Conservation (phyloP, 106 monocot species). For the Posidonia australis region DNA sequence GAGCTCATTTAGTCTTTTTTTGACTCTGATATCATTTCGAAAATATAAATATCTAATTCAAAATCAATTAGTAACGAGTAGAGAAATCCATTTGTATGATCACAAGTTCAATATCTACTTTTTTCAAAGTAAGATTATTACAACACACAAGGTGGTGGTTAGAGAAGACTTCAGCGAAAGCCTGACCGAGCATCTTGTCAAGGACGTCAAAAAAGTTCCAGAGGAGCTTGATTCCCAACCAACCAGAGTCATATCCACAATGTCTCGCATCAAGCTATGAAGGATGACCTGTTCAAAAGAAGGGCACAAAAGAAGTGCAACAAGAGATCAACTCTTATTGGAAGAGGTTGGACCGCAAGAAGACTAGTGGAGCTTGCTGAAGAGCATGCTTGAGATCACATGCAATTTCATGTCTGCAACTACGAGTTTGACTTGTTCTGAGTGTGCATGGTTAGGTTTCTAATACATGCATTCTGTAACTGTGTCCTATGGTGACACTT, state of each 20-base stretch:
- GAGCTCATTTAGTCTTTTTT: too few species aligned
- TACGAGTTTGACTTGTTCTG: neutral
- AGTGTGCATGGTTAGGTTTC: too few species aligned
- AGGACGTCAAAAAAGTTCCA: constrained; percentile 46
- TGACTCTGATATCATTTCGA: too few species aligned
- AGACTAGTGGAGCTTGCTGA: constrained; percentile 60
- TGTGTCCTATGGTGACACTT: too few species aligned
- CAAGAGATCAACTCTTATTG: constrained; percentile 29
- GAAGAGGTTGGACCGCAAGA: constrained; percentile 33
- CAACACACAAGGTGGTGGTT: constrained; percentile 68
- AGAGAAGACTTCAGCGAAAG: constrained; percentile 82
- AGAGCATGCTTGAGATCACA: neutral
- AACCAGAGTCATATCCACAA: neutral
- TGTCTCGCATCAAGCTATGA: neutral
- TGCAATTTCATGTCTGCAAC: neutral
- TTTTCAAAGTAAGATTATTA: too few species aligned
- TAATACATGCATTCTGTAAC: too few species aligned
- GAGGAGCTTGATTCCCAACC: constrained; percentile 32
- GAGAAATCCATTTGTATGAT: too few species aligned
- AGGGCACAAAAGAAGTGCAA: constrained; percentile 25
- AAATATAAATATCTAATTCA: too few species aligned
- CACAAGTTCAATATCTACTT: too few species aligned
- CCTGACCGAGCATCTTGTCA: constrained; percentile 56
- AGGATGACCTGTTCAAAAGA: constrained; percentile 19
- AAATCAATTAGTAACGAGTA: too few species aligned